phyloP scores from a whole-genome alignment of 108 stramenopile genomes.

The Chaetoceros tenuissimus region DNA sequence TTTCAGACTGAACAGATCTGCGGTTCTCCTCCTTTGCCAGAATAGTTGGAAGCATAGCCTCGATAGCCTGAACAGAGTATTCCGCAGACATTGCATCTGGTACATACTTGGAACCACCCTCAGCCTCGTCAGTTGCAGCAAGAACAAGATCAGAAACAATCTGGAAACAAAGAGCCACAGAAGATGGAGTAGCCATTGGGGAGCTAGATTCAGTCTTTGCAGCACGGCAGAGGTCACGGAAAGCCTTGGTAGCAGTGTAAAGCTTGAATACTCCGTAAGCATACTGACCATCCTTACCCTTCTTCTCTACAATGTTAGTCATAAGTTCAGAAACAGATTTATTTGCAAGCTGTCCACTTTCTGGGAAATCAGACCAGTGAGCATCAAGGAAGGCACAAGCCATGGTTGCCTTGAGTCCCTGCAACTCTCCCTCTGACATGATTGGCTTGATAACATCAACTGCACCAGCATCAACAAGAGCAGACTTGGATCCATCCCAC shows the following conservation, averaged over 20 bases:
- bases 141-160: conserved; percentile 85
- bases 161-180: conserved; percentile 77
- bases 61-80: conserved; percentile 68
- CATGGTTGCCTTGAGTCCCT: conserved; percentile 91
- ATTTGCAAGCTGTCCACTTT: conserved; percentile 74
- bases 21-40: conserved; percentile 71
- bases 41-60: conserved; percentile 79
- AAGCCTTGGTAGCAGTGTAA: conserved; percentile 85
- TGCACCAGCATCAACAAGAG: conserved; percentile 73
- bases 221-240: conserved; percentile 65
- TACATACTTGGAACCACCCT: conserved; percentile 87
- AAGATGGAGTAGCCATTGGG: conserved; percentile 70
- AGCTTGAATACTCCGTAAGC: conserved; percentile 91
- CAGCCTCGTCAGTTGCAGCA: conserved; percentile 79
- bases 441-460: conserved; percentile 86
- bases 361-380: conserved; percentile 71
- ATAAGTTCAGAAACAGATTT: conserved; percentile 84
- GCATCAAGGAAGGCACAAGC: conserved; percentile 84
- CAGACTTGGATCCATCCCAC: conserved; percentile 73
- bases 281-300: conserved; percentile 88
- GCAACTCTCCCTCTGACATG: conserved; percentile 84
- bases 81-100: conserved; percentile 85
- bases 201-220: conserved; percentile 45
- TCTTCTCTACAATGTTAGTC: conserved; percentile 87
- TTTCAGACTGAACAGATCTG: conserved; percentile 79